Conservation (phyloP, 768 basidiomycete species). For the Boletales sp. region DNA sequence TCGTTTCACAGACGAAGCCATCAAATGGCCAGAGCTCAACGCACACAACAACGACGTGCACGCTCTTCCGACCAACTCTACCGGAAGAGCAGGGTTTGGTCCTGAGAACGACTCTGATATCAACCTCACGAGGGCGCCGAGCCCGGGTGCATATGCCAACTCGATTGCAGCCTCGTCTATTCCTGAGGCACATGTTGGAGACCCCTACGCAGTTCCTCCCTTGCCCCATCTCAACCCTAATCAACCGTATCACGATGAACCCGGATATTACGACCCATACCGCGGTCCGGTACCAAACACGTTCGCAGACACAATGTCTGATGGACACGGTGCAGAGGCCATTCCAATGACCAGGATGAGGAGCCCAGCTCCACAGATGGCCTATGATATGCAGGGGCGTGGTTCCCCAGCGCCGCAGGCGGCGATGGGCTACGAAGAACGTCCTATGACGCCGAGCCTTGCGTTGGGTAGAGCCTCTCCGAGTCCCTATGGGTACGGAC, state of each 20-base stretch:
- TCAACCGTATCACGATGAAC: constrained; percentile 74
- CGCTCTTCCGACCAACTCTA: constrained; percentile 64
- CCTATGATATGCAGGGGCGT: constrained; percentile 36
- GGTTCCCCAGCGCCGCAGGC: constrained; percentile 42
- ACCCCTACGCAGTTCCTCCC: constrained; percentile 83
- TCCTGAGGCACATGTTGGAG: constrained; percentile 40
- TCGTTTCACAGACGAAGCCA: constrained; percentile 60
- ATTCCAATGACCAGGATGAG: constrained; percentile 62
- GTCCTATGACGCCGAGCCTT: constrained; percentile 29
- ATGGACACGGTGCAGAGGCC: constrained; percentile 45
- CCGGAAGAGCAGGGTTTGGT: constrained; percentile 66
- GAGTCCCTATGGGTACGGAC: constrained; percentile 43
- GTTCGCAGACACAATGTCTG: constrained; percentile 41
- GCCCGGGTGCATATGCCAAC: constrained; percentile 42
- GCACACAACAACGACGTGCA: constrained; percentile 55
- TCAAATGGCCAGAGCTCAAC: constrained; percentile 90
- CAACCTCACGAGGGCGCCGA: constrained; percentile 51
- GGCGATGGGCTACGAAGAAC: constrained; percentile 36
- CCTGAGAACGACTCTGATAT: constrained; percentile 58
- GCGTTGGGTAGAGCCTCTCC: constrained; percentile 40
- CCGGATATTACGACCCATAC: constrained; percentile 76
- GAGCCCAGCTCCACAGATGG: constrained; percentile 41
- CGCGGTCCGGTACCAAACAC: constrained; percentile 69
- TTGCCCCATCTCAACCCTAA: constrained; percentile 78
- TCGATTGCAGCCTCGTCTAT: constrained; percentile 45